Evolutionary conservation across 345 rosid species (phyloP).

Genomic region (Litchi chinensis): DNA sequence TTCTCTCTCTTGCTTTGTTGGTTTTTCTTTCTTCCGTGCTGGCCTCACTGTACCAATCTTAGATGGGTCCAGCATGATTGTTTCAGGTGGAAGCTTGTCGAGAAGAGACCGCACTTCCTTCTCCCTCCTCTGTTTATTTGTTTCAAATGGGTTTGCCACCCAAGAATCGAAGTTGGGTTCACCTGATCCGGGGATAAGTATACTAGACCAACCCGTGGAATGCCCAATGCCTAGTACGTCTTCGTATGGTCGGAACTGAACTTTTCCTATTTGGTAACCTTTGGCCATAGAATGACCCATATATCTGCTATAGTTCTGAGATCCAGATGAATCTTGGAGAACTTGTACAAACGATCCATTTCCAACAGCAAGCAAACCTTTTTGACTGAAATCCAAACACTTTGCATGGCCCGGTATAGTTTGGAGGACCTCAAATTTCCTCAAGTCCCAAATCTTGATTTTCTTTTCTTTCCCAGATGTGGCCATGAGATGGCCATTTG

Average conservation of each 20-base stretch:
- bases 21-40: constrained; percentile 59
- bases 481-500: constrained; percentile 91
- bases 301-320: constrained; percentile 63
- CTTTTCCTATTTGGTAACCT: constrained; percentile 79
- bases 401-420: constrained; percentile 67
- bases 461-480: constrained; percentile 81
- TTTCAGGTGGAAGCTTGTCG: constrained; percentile 94
- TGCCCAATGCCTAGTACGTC: constrained; percentile 85
- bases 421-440: constrained; percentile 79
- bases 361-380: constrained; percentile 84
- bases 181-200: constrained; percentile 88
- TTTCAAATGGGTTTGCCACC: constrained; percentile 93
- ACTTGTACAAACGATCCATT: constrained; percentile 71
- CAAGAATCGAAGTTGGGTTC: constrained; percentile 94
- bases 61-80: constrained; percentile 87
- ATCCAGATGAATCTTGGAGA: constrained; percentile 50
- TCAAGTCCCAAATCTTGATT: constrained; percentile 90
- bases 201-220: constrained; percentile 93
- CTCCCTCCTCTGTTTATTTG: constrained; percentile 83
- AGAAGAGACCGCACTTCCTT: constrained; percentile 82
- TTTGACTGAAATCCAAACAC: constrained; percentile 84
- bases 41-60: constrained; percentile 76
- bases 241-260: constrained; percentile 83
- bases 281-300: constrained; percentile 77
- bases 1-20: constrained; percentile 53